Conservation (phyloP, 1,139 yeast genomes). For the Blastobotrys persicus region DNA sequence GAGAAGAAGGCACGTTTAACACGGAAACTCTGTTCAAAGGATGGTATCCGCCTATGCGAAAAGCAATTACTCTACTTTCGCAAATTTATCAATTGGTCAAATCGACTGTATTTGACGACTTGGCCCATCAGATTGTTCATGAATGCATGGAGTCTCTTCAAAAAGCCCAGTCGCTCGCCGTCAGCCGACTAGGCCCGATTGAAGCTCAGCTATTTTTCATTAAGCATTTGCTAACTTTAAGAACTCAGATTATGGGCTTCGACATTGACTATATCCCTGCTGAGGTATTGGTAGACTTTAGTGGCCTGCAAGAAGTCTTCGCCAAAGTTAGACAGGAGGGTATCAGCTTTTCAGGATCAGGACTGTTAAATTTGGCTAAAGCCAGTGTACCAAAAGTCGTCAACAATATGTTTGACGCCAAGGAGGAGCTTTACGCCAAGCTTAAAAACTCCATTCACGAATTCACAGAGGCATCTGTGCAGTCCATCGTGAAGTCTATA, state of each 20-base stretch:
- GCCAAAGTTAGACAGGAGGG: slow-evolving; percentile 42
- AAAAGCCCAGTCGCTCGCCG: slow-evolving; percentile 48
- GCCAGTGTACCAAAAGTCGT: slow-evolving; percentile 82
- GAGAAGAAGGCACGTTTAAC: slow-evolving; percentile 20
- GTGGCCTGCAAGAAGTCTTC: slow-evolving; percentile 59
- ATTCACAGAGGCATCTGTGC: slow-evolving; percentile 48
- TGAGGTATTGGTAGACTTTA: slow-evolving; percentile 76
- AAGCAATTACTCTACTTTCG: slow-evolving; percentile 67
- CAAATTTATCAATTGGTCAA: slow-evolving; percentile 78
- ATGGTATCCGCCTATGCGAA: slow-evolving; percentile 72
- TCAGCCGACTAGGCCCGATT: slow-evolving; percentile 44
- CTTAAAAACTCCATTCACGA: slow-evolving; percentile 68
- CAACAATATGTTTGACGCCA: slow-evolving; percentile 82
- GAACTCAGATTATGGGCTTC: slow-evolving; percentile 69
- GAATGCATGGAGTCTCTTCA: slow-evolving; percentile 62
- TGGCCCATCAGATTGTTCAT: slow-evolving; percentile 85
- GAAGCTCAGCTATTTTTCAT: slow-evolving; percentile 69
- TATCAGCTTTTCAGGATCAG: slow-evolving; percentile 35
- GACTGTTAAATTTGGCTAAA: slow-evolving; percentile 57
- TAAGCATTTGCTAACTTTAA: slow-evolving; percentile 67
- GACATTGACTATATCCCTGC: slow-evolving; percentile 74
- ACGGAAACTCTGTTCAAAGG: slow-evolving; percentile 44
- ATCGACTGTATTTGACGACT: slow-evolving; percentile 74
- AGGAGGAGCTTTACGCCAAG: slow-evolving; percentile 70
- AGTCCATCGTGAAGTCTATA: slow-evolving; percentile 35